Conservation (phyloP, 805 yeast species). For the Teunomyces barrocoloradensis region DNA sequence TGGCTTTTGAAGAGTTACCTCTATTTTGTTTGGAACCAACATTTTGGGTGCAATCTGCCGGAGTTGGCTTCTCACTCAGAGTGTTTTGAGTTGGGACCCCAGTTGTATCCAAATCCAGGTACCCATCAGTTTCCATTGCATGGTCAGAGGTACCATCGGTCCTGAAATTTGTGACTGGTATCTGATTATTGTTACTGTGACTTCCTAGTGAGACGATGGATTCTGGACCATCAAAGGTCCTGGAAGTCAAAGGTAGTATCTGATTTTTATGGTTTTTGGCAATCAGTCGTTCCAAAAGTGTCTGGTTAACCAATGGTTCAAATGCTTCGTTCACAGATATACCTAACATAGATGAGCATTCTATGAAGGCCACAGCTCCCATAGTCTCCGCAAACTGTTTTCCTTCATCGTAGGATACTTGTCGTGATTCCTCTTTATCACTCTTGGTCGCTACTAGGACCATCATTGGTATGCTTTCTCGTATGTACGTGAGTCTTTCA, state of each 20-base stretch:
- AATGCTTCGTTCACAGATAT: slow-evolving; percentile 26
- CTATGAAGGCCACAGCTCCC: slow-evolving; percentile 27
- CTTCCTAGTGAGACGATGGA: not conserved
- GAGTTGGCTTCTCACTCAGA: not conserved
- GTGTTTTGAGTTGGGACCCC: not conserved
- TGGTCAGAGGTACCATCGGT: no score
- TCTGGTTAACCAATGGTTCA: slow-evolving; percentile 20
- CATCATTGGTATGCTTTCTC: slow-evolving; percentile 26
- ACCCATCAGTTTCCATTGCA: not conserved
- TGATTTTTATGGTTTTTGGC: not conserved
- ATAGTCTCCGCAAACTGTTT: slow-evolving; percentile 21
- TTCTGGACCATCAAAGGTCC: not conserved
- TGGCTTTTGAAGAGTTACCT: not conserved
- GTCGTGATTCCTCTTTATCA: slow-evolving; percentile 24
- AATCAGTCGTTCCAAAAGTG: not conserved
- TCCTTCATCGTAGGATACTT: slow-evolving; percentile 30
- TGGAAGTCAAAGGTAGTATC: not conserved
- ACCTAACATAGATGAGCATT: slow-evolving; percentile 24
- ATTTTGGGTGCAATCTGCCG: no score
- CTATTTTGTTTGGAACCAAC: not conserved
- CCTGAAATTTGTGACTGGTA: not conserved
- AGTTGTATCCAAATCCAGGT: not conserved
- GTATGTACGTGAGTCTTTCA: slow-evolving; percentile 20
- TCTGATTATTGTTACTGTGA: not conserved
- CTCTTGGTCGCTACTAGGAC: slow-evolving; percentile 30